These are phyloP conservation scores for Metschnikowia orientalis DNA, from an alignment of 805 yeast genomes.

Conservation along the genomic window DNA sequence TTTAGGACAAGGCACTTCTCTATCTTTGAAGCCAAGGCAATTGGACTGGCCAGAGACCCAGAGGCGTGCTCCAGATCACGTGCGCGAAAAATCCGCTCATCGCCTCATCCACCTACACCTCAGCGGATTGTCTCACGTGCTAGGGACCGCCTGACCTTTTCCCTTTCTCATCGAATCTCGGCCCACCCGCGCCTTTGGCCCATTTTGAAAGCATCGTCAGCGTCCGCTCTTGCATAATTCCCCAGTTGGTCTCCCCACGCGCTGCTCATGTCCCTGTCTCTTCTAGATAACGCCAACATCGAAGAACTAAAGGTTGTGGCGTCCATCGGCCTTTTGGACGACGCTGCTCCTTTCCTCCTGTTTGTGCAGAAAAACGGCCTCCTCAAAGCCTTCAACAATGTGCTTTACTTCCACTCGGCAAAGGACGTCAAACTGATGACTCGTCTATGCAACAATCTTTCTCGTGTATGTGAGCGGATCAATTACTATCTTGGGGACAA, in stretches of 20 bases:
- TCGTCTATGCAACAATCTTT: conserved; percentile 28
- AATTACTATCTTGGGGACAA: conserved; percentile 18
- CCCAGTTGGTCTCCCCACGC: not conserved
- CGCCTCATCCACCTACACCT: not conserved
- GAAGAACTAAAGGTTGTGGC: conserved; percentile 11
- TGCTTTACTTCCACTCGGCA: conserved; percentile 41
- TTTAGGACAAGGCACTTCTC: too few relatives aligned
- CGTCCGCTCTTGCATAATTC: not conserved
- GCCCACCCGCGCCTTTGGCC: not conserved
- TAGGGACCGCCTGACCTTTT: too few relatives aligned
- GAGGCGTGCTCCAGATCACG: not conserved
- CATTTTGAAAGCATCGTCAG: not conserved
- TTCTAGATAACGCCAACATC: conserved; percentile 12
- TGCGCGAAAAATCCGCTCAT: conserved; percentile 4
- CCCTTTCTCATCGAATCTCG: too few relatives aligned
- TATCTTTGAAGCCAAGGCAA: too few relatives aligned
- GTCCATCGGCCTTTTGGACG: conserved; percentile 12
- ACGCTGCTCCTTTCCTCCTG: conserved; percentile 17
- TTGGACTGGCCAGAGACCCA: not conserved
- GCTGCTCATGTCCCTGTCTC: too few relatives aligned
- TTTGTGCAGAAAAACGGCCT: conserved; percentile 29
- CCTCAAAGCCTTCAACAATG: conserved; percentile 32
- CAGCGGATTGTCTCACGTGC: conserved; percentile 6
- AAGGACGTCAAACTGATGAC: conserved; percentile 53
- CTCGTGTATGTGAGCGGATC: conserved; percentile 33